These are phyloP conservation scores for Cynara cardunculus DNA, from an alignment of 129 eudicot species.

Conservation along the genomic window DNA sequence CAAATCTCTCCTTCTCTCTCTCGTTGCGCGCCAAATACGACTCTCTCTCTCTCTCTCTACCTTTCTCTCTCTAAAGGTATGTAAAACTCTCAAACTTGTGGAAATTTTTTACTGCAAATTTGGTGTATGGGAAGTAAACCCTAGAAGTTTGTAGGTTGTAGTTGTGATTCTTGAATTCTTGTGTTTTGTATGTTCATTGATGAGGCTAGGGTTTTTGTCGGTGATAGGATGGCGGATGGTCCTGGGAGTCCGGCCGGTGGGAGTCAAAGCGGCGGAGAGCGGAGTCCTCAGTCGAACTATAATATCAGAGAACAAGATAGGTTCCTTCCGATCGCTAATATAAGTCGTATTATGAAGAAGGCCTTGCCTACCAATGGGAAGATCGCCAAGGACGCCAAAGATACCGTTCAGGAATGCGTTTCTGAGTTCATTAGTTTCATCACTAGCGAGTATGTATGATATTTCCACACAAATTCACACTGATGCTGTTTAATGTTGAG, in stretches of 20 bases:
- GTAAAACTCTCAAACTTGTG: background rate
- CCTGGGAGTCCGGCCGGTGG: constrained; percentile 62
- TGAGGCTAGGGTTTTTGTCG: constrained; percentile 44
- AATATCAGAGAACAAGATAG: constrained; percentile 65
- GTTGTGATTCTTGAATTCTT: background rate
- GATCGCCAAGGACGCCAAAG: constrained; percentile 74
- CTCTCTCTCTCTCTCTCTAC: constrained; percentile 15
- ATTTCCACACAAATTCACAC: background rate
- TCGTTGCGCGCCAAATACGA: constrained; percentile 49
- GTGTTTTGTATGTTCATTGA: background rate
- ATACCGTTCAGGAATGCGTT: constrained; percentile 80
- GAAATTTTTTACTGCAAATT: background rate
- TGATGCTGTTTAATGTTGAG: background rate
- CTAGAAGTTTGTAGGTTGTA: background rate
- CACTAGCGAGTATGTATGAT: constrained; percentile 65
- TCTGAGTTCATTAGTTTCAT: constrained; percentile 79
- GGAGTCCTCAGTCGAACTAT: constrained; percentile 60
- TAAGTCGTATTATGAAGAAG: constrained; percentile 77
- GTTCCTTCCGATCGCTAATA: constrained; percentile 67
- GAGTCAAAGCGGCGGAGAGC: constrained; percentile 70
- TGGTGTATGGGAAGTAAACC: background rate
- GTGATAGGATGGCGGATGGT: constrained; percentile 46
- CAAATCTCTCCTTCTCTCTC: constrained; percentile 4
- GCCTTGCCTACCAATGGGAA: constrained; percentile 70
- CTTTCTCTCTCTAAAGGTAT: constrained; percentile 28